A percentile compares a stretch with the other conserved stretches of the same genome.
Conservation (phyloP, 2,329 filamentous ascomycete genomes). For the Pseudogymnoascus verrucosus region DNA sequence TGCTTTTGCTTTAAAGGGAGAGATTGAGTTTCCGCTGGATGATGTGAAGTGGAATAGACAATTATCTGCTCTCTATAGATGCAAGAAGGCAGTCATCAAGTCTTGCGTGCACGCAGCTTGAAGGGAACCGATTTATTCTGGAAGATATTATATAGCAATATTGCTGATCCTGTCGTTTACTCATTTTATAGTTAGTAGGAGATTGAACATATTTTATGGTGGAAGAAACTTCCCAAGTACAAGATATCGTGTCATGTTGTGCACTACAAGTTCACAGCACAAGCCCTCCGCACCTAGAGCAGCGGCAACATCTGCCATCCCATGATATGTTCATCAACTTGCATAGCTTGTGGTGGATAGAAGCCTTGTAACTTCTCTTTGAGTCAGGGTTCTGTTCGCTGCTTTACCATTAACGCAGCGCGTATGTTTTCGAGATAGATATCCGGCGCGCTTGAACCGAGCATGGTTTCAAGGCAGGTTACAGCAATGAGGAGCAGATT, state of each 20-base stretch:
- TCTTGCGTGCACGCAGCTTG: neutral
- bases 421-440: slow-evolving; percentile 67
- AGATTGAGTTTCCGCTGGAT: neutral
- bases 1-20: neutral
- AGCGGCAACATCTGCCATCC: too few relatives aligned
- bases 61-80: neutral
- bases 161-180: neutral
- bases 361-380: too few relatives aligned
- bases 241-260: too few relatives aligned
- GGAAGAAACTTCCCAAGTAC: too few relatives aligned
- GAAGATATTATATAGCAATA: neutral
- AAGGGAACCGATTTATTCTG: neutral
- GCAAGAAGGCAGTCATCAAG: neutral
- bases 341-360: too few relatives aligned
- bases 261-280: too few relatives aligned
- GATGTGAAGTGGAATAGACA: neutral
- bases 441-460: slow-evolving; percentile 68
- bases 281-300: too few relatives aligned
- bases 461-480: slow-evolving; percentile 59
- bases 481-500: slow-evolving; percentile 72
- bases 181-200: neutral
- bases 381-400: slow-evolving; percentile 27
- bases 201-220: neutral
- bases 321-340: too few relatives aligned
- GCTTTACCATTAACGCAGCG: slow-evolving; percentile 51